Percentiles rank a stretch among this genome's conserved stretches.
Conservation (phyloP, 1,139 yeast species). For the Yamadazyma mexicana region DNA sequence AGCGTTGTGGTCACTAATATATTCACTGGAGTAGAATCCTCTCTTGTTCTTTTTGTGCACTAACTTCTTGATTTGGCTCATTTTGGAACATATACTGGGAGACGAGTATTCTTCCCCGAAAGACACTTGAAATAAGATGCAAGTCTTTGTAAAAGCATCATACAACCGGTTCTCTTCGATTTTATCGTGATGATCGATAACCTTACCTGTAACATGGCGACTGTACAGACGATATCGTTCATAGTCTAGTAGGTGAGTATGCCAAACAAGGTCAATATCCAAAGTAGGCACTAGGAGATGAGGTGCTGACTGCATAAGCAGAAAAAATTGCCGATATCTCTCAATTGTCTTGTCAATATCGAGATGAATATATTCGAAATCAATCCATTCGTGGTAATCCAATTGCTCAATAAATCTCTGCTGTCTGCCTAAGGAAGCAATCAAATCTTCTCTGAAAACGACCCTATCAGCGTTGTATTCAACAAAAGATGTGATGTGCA, state of each 20-base stretch:
- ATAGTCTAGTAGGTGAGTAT: constrained; percentile 36
- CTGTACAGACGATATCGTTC: too few species aligned
- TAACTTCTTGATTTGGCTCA: constrained; percentile 5
- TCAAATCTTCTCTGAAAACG: constrained; percentile 29
- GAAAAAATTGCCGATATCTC: constrained; percentile 29
- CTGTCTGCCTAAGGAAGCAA: constrained; percentile 36
- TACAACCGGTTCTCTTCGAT: constrained; percentile 17
- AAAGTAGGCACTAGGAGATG: constrained; percentile 35
- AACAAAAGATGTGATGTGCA: constrained; percentile 6
- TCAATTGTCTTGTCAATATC: constrained; percentile 21
- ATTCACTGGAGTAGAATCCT: too few species aligned
- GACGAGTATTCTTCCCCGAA: constrained; percentile 16
- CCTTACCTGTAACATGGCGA: constrained; percentile 6
- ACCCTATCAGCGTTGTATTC: constrained; percentile 1
- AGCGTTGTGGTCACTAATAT: constrained; percentile 14
- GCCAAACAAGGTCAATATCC: constrained; percentile 44
- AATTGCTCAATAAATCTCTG: constrained; percentile 32
- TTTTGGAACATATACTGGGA: constrained; percentile 11
- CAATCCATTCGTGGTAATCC: too few species aligned
- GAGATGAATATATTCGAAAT: constrained; percentile 31
- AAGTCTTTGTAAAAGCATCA: constrained; percentile 15
- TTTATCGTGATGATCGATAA: constrained; percentile 21
- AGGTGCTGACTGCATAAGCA: constrained; percentile 11
- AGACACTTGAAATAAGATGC: constrained; percentile 11
- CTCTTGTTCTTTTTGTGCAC: too few species aligned